phyloP scores from a whole-genome alignment of 1,284 basidiomycete genomes.

The Rhizoctonia solani region DNA sequence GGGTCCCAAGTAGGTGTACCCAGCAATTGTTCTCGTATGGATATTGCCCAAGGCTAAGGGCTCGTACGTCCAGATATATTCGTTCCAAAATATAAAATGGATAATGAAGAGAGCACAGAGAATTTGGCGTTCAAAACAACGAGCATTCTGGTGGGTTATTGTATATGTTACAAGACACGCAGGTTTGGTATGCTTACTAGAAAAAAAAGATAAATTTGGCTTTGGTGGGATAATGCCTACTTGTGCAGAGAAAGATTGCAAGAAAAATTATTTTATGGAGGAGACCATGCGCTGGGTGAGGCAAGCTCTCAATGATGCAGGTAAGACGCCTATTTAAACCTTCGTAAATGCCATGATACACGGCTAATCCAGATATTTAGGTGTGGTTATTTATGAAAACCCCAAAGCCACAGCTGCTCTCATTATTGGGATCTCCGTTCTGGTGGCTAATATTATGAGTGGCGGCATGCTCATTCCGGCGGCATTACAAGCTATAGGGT shows the following conservation, averaged over 20 bases:
- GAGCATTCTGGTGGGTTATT: too few species aligned
- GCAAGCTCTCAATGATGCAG: constrained; percentile 5
- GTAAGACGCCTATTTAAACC: background rate
- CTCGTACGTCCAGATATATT: too few species aligned
- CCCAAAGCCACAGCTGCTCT: constrained; percentile 11
- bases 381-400: constrained; percentile 1
- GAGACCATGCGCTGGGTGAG: constrained; percentile 18
- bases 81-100: too few species aligned
- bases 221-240: background rate
- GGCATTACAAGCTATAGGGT: background rate
- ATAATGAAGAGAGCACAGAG: too few species aligned
- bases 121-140: too few species aligned
- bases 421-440: constrained; percentile 10
- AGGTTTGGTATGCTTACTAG: too few species aligned
- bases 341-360: background rate
- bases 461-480: background rate
- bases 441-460: background rate
- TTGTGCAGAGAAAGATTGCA: constrained; percentile 12
- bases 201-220: too few species aligned
- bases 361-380: background rate
- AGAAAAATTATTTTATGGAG: background rate
- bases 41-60: too few species aligned
- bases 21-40: too few species aligned
- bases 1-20: too few species aligned
- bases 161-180: too few species aligned